A percentile compares a stretch with the other conserved stretches of the same genome.
Conservation (phyloP, 2,329 filamentous ascomycete genomes). For the Pestalotiopsis sp. region DNA sequence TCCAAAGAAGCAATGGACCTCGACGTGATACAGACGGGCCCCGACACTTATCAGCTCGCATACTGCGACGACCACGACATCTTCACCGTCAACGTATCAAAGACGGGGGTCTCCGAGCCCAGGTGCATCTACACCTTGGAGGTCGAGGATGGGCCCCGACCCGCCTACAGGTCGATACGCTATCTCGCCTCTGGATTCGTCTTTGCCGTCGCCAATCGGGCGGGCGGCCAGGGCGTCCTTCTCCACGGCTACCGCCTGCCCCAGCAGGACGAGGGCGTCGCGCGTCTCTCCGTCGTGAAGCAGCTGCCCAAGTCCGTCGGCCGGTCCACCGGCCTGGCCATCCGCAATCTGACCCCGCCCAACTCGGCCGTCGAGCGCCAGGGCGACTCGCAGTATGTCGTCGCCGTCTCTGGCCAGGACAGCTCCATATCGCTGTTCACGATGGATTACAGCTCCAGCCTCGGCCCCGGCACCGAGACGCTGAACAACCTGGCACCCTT, state of each 20-base stretch:
- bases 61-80: constrained; percentile 81
- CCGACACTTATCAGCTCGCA: constrained; percentile 69
- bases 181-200: constrained; percentile 62
- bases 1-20: constrained; percentile 67
- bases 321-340: constrained; percentile 77
- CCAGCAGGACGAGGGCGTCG: constrained; percentile 39
- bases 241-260: constrained; percentile 61
- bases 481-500: constrained; percentile 56
- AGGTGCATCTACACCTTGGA: constrained; percentile 60
- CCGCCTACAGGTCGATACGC: constrained; percentile 60
- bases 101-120: constrained; percentile 48
- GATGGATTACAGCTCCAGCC: constrained; percentile 65
- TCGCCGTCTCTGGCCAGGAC: constrained; percentile 82
- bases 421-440: constrained; percentile 79
- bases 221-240: constrained; percentile 59
- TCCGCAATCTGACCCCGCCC: constrained; percentile 67
- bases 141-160: constrained; percentile 47
- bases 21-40: constrained; percentile 67
- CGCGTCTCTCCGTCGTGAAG: constrained; percentile 53
- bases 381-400: constrained; percentile 73
- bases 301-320: constrained; percentile 70
- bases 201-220: constrained; percentile 60
- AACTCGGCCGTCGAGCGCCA: constrained; percentile 51
- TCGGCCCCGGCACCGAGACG: constrained; percentile 44
- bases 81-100: constrained; percentile 60